phyloP scores from a whole-genome alignment of 345 rosid genomes.

The Streptanthus diversifolius region DNA sequence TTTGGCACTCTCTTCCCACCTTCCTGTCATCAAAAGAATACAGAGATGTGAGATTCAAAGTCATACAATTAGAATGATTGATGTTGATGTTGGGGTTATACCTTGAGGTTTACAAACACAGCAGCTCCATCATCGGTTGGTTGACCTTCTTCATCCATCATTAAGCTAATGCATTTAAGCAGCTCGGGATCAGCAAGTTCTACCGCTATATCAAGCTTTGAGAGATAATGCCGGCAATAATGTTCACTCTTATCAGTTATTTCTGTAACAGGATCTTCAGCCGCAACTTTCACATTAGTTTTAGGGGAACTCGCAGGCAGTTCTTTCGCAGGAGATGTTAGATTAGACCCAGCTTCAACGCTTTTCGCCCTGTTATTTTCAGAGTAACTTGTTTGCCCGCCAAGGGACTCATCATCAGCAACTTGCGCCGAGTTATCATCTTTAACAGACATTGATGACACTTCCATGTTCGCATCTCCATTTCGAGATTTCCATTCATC shows the following conservation, averaged over 20 bases:
- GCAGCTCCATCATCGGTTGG: constrained; percentile 42
- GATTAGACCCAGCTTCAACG: constrained; percentile 43
- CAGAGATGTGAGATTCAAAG: background rate
- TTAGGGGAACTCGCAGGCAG: constrained; percentile 37
- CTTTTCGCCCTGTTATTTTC: constrained; percentile 49
- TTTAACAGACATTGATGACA: constrained; percentile 52
- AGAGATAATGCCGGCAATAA: constrained; percentile 53
- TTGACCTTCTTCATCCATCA: constrained; percentile 37
- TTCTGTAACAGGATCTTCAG: constrained; percentile 39
- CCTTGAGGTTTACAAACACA: constrained; percentile 65
- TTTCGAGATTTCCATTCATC: constrained; percentile 82
- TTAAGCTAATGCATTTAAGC: constrained; percentile 45
- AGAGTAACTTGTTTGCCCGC: constrained; percentile 44
- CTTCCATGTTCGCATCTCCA: constrained; percentile 55
- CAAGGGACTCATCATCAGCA: constrained; percentile 45
- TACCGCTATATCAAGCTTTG: constrained; percentile 77
- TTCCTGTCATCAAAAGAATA: constrained; percentile 42
- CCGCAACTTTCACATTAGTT: constrained; percentile 31
- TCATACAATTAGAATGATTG: background rate
- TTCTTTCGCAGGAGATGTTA: constrained; percentile 49
- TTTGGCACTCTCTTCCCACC: constrained; percentile 62
- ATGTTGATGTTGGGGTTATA: constrained; percentile 12
- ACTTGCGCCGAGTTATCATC: constrained; percentile 55
- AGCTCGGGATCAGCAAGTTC: constrained; percentile 71
- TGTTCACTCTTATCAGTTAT: constrained; percentile 28